Percentiles rank a stretch among this genome's conserved stretches.
phyloP scores from a whole-genome alignment of 1,139 yeast species.

The Trichomonascaceae sp. region DNA sequence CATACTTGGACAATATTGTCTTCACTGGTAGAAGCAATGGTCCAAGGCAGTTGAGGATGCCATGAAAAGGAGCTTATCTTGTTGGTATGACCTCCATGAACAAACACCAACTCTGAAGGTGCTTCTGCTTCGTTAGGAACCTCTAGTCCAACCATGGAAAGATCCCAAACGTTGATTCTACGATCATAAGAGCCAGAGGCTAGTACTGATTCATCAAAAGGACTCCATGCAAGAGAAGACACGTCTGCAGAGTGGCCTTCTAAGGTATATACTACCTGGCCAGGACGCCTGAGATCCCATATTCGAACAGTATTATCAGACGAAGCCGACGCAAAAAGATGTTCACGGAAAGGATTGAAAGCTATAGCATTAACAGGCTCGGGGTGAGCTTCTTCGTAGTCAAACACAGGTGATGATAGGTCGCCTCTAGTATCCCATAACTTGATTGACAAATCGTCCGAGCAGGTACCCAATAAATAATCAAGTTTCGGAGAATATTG shows the following conservation, averaged over 20 bases:
- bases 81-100: conserved; percentile 87
- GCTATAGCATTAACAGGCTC: conserved; percentile 59
- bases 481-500: conserved; percentile 42
- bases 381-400: conserved; percentile 30
- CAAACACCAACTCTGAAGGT: conserved; percentile 47
- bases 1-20: conserved; percentile 88
- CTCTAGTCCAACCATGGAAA: conserved; percentile 33
- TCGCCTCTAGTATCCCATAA: conserved; percentile 56
- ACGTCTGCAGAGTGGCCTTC: conserved; percentile 54
- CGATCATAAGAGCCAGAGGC: conserved; percentile 72
- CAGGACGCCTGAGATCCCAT: conserved; percentile 60
- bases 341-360: conserved; percentile 52
- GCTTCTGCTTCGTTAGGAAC: conserved; percentile 33
- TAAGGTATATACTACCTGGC: conserved; percentile 27
- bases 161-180: conserved; percentile 67
- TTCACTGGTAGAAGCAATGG: conserved; percentile 78
- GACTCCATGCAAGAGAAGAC: conserved; percentile 75
- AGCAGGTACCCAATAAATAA: conserved; percentile 60
- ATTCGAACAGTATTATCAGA: conserved; percentile 51
- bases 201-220: conserved; percentile 49
- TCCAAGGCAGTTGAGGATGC: conserved; percentile 76
- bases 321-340: conserved; percentile 65
- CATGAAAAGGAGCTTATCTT: conserved; percentile 84
- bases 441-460: conserved; percentile 65
- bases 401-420: conserved; percentile 17